Evolutionary conservation across 352 stramenopile species (phyloP).

Genomic region (Saprolegnia parasitica): DNA sequence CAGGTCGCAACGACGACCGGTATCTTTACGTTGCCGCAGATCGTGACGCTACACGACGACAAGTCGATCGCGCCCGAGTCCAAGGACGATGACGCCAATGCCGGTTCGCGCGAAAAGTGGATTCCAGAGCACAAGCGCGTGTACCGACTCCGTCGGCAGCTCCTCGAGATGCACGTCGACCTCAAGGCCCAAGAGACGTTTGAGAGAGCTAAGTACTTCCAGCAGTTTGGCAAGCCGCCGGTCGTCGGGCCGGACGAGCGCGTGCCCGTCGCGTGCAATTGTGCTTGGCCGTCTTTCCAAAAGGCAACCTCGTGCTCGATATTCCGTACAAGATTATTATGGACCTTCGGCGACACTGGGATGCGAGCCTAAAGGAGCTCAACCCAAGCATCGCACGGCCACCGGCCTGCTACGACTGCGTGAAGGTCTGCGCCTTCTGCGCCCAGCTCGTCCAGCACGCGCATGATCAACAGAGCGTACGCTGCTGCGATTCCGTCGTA

Average conservation of each 20-base stretch:
- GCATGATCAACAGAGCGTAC: background rate
- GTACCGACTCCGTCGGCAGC: constrained; percentile 11
- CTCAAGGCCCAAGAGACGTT: constrained; percentile 6
- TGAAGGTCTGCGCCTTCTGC: constrained; percentile 24
- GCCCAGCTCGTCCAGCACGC: constrained; percentile 21
- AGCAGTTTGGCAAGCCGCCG: background rate
- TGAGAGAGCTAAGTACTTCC: constrained; percentile 1
- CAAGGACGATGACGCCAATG: background rate
- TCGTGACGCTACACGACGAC: constrained; percentile 6
- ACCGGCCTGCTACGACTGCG: constrained; percentile 24
- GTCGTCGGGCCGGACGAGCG: constrained; percentile 1
- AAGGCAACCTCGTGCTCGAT: constrained; percentile 13
- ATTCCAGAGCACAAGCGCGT: constrained; percentile 14
- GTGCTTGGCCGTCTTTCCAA: constrained; percentile 19
- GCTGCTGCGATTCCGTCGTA: background rate
- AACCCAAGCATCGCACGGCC: constrained; percentile 18
- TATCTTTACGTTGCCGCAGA: constrained; percentile 11
- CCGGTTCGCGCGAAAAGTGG: constrained; percentile 1
- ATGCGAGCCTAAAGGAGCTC: constrained; percentile 20
- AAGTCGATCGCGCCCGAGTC: background rate
- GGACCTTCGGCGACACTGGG: constrained; percentile 20
- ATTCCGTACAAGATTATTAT: constrained; percentile 29
- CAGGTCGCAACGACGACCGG: background rate
- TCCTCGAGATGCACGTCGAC: constrained; percentile 13
- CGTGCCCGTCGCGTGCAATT: constrained; percentile 7